phyloP scores from a whole-genome alignment of 768 basidiomycete genomes.

The Boletus barrowsii region DNA sequence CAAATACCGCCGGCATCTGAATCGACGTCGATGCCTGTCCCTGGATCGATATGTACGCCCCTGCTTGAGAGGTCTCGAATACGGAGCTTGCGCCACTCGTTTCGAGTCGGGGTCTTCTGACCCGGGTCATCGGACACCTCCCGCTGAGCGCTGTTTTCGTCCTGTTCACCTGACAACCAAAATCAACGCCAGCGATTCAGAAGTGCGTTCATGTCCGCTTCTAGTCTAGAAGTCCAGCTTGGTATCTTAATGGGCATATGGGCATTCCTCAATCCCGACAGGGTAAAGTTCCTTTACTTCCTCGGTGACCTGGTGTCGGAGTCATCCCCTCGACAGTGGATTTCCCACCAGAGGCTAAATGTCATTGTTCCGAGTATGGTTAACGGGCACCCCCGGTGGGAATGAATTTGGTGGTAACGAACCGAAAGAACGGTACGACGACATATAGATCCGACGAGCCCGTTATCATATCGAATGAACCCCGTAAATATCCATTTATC shows the following conservation, averaged over 20 bases:
- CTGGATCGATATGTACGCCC: background rate
- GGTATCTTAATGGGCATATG: background rate
- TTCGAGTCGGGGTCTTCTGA: conserved; percentile 6
- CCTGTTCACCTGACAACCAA: conserved; percentile 19
- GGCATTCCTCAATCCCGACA: background rate
- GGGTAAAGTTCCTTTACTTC: background rate
- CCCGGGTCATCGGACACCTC: background rate
- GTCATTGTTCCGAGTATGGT: conserved; percentile 18
- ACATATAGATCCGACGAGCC: conserved; percentile 15
- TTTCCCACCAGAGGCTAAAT: conserved; percentile 5
- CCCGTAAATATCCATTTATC: background rate
- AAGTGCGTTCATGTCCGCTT: conserved; percentile 1
- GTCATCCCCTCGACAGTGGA: conserved; percentile 1
- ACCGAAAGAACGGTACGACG: conserved; percentile 22
- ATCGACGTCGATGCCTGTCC: background rate
- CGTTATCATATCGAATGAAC: conserved; percentile 10
- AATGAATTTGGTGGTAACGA: conserved; percentile 12
- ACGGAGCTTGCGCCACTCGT: background rate
- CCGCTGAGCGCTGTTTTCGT: background rate
- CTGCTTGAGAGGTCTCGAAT: background rate
- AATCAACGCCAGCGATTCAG: conserved; percentile 14
- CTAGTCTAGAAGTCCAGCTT: background rate
- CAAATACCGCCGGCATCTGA: background rate
- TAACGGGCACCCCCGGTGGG: conserved; percentile 5
- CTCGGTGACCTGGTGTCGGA: background rate